Percentiles rank a stretch among this genome's conserved stretches.
Evolutionary conservation across 768 basidiomycete genomes (phyloP).

Genomic region (Tylopilus vinaceipallidus): DNA sequence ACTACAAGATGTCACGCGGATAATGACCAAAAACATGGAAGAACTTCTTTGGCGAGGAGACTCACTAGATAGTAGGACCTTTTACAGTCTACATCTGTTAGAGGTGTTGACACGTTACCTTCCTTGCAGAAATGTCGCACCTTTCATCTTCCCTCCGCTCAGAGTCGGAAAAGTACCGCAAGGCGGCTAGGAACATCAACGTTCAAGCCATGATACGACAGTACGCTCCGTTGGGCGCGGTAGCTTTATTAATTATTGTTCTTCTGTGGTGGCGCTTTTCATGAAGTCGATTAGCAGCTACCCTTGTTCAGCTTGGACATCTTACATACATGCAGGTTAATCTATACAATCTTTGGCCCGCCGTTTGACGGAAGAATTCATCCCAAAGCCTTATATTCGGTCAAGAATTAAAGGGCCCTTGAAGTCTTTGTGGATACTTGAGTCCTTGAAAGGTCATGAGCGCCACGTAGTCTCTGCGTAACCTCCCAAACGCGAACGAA

Average conservation of each 20-base stretch:
- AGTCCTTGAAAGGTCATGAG: neutral
- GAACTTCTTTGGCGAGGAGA: constrained; percentile 98
- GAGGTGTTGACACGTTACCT: neutral
- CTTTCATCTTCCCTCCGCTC: constrained; percentile 91
- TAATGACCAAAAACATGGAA: constrained; percentile 99
- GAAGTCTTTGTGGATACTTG: neutral
- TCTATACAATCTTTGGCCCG: constrained; percentile 21
- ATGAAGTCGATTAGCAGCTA: constrained; percentile 31
- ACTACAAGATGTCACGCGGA: constrained; percentile 94
- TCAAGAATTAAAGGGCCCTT: neutral
- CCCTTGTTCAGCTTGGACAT: constrained; percentile 17
- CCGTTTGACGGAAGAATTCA: neutral
- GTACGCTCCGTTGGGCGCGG: constrained; percentile 89
- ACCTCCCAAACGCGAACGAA: too few species aligned
- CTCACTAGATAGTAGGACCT: constrained; percentile 81
- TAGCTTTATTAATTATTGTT: constrained; percentile 75
- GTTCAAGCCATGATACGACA: constrained; percentile 91
- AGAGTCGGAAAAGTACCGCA: constrained; percentile 97
- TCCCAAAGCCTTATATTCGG: neutral
- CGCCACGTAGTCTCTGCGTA: too few species aligned
- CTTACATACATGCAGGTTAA: constrained; percentile 28
- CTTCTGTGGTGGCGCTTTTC: constrained; percentile 79
- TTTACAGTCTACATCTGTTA: neutral
- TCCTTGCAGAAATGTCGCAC: constrained; percentile 84
- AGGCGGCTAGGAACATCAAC: constrained; percentile 93